A percentile compares a stretch with the other conserved stretches of the same genome.
phyloP scores from a whole-genome alignment of 2,329 filamentous ascomycete genomes.

The Cladosporium sp. region DNA sequence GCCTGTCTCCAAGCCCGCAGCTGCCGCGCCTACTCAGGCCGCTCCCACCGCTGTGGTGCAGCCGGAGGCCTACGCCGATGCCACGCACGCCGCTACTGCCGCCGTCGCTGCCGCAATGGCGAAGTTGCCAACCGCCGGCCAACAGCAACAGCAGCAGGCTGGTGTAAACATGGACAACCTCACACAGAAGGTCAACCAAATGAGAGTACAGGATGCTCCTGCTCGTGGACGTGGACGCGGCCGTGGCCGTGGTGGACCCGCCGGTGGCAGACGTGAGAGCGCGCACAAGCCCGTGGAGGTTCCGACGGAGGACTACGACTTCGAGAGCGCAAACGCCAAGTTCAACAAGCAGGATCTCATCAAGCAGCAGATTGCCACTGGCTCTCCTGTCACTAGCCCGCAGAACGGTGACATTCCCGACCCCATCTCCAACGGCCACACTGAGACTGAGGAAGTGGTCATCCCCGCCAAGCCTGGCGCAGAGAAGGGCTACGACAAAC shows the following conservation, averaged over 20 bases:
- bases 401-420: conserved; percentile 21
- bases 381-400: conserved; percentile 57
- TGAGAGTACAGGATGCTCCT: conserved; percentile 47
- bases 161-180: conserved; percentile 57
- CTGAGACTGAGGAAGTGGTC: conserved; percentile 38
- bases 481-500: conserved; percentile 72
- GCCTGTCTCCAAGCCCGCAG: neutral
- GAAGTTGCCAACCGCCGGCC: conserved; percentile 50
- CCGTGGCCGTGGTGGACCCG: conserved; percentile 40
- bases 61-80: conserved; percentile 40
- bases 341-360: conserved; percentile 84
- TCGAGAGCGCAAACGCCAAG: conserved; percentile 77
- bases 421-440: conserved; percentile 26
- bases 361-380: conserved; percentile 78
- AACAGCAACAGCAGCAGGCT: conserved; percentile 17
- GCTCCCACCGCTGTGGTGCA: conserved; percentile 14
- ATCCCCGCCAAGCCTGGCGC: conserved; percentile 36
- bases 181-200: conserved; percentile 69
- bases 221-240: conserved; percentile 42
- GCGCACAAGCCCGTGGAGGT: conserved; percentile 65
- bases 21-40: neutral
- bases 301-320: conserved; percentile 87
- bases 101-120: conserved; percentile 79
- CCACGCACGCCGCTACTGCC: conserved; percentile 68
- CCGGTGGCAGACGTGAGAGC: conserved; percentile 30